Conservation (phyloP, 2,329 filamentous ascomycete genomes). For the Hypocreales sp. region DNA sequence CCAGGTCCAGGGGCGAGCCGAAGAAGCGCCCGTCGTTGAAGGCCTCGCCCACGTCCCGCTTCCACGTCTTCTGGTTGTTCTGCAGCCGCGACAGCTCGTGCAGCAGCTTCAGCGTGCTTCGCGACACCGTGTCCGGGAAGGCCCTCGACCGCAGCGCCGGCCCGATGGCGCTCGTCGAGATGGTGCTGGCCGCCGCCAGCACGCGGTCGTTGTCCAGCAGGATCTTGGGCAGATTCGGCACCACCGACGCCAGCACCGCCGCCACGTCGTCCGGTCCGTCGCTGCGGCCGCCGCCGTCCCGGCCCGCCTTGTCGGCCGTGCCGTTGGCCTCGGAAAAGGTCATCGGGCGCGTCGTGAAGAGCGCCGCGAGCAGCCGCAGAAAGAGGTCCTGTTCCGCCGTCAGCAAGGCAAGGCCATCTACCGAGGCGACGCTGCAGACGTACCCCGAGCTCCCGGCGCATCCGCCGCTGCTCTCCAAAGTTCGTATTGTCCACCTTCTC, state of each 20-base stretch:
- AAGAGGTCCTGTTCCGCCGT: constrained; percentile 57
- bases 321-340: constrained; percentile 45
- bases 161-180: constrained; percentile 70
- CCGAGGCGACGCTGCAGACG: constrained; percentile 17
- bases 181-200: constrained; percentile 57
- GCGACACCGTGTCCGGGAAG: constrained; percentile 74
- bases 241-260: constrained; percentile 60
- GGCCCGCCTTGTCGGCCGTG: constrained; percentile 21
- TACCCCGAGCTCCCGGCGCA: constrained; percentile 80
- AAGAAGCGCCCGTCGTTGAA: constrained; percentile 89
- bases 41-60: constrained; percentile 79
- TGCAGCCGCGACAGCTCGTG: constrained; percentile 63
- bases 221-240: constrained; percentile 68
- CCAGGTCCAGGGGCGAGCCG: constrained; percentile 46
- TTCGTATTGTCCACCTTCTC: constrained; percentile 97
- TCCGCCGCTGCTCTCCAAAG: constrained; percentile 84
- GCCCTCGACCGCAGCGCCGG: constrained; percentile 70
- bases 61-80: constrained; percentile 78
- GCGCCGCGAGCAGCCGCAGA: constrained; percentile 72
- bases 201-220: constrained; percentile 78
- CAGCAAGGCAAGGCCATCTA: constrained; percentile 10
- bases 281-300: constrained; percentile 18
- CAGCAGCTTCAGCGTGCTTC: constrained; percentile 55
- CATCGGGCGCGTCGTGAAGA: constrained; percentile 78
- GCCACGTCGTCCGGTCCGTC: constrained; percentile 60